Conservation (phyloP, 2,329 filamentous ascomycete species). For the Fusarium stilboides region DNA sequence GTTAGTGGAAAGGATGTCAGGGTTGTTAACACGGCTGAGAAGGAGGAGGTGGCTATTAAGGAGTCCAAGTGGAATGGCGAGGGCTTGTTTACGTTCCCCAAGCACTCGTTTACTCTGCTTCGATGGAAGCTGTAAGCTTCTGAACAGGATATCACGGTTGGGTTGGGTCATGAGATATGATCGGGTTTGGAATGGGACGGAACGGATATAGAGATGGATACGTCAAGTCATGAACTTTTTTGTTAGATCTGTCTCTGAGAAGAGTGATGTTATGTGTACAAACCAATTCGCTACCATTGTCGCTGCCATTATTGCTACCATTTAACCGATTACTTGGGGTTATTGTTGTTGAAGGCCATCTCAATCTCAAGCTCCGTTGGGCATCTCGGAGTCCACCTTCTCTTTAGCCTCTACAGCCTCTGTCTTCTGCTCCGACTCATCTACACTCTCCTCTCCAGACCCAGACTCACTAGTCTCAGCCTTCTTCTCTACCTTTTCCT, state of each 20-base stretch:
- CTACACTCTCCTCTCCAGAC: no score
- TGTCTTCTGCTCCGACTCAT: neutral
- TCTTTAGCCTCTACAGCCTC: neutral
- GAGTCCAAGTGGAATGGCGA: constrained; percentile 72
- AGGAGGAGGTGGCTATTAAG: constrained; percentile 69
- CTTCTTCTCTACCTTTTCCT: neutral
- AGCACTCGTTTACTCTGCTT: constrained; percentile 79
- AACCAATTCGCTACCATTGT: neutral
- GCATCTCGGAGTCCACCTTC: neutral
- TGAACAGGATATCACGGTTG: neutral
- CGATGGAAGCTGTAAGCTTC: constrained; percentile 65
- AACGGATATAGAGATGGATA: neutral
- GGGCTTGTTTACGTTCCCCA: constrained; percentile 75
- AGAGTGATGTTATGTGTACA: neutral
- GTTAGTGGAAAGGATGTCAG: constrained; percentile 64
- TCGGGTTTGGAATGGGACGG: neutral
- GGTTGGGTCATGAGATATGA: neutral
- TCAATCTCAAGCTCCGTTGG: neutral
- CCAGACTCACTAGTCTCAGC: neutral
- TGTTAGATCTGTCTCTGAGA: neutral
- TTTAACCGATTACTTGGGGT: no score
- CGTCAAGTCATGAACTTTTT: constrained; percentile 1
- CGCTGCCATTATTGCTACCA: no score
- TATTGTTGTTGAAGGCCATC: neutral
- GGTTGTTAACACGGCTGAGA: constrained; percentile 73